Evolutionary conservation across 169 alveolate genomes (phyloP).

Genomic region (Plasmodium vinckei): DNA sequence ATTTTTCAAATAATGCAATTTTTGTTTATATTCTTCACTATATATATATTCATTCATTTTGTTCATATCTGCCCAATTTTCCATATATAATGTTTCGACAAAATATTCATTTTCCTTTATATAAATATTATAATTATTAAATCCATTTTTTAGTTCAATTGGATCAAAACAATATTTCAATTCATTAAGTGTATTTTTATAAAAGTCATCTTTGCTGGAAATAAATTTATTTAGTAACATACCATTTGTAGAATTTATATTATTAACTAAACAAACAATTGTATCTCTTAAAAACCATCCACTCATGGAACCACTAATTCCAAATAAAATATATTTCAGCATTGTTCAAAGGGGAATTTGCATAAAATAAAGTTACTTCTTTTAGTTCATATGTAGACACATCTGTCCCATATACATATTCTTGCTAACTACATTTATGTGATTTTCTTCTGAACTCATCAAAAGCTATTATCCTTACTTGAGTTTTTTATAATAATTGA

Average conservation of each 20-base stretch:
- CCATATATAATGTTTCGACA: constrained; percentile 60
- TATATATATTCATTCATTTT: constrained; percentile 52
- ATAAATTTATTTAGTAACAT: constrained; percentile 53
- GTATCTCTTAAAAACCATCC: constrained; percentile 74
- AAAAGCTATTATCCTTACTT: too few relatives aligned
- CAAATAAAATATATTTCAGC: constrained; percentile 44
- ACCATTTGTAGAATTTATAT: constrained; percentile 35
- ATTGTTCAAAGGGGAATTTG: constrained; percentile 1
- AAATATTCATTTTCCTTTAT: constrained; percentile 46
- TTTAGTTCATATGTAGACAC: too few relatives aligned
- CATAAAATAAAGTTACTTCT: too few relatives aligned
- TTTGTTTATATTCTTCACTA: constrained; percentile 53
- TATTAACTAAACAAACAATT: constrained; percentile 23
- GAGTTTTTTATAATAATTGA: too few relatives aligned
- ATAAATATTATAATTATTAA: constrained; percentile 46
- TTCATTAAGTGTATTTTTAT: constrained; percentile 19
- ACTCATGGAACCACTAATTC: constrained; percentile 47
- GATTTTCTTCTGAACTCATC: too few relatives aligned
- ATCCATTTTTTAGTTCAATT: constrained; percentile 39
- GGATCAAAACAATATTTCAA: constrained; percentile 51
- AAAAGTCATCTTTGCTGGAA: constrained; percentile 64
- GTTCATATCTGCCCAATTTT: constrained; percentile 39
- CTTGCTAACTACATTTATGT: too few relatives aligned
- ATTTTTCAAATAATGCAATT: constrained; percentile 29
- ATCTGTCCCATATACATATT: too few relatives aligned